Evolutionary conservation across 441 rosid genomes (phyloP), one percentile per base, ranked within the genome.

Genomic region (Gossypium trilobum): DNA sequence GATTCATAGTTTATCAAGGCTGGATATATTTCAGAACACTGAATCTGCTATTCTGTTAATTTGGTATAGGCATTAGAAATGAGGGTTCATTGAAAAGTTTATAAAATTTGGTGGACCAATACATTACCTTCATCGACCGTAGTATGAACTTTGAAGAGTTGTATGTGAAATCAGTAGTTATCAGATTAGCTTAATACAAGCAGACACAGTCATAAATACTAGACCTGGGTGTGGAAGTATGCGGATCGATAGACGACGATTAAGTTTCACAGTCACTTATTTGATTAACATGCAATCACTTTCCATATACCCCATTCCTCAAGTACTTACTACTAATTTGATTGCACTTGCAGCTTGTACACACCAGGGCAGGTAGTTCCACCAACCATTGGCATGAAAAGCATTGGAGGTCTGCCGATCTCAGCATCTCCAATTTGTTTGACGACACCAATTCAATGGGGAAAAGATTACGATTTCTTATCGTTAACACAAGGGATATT

Each of bases 401-500:
- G 62, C 27, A 66, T 75, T 0, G 59, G 69, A 55, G 69, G 73
- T 2, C 57, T 59, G 77, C 77, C 78, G 50, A 61, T 80, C 17
- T 36, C 72, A 23, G 36, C 80, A 17, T 61, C 72, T 31, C 77
- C 85, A 0, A 70, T 70, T 22, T 55, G 76, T 8, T 58, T 75
- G 6, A 29, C 61, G 22, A 62, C 81, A 50, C 82, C 79, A 1
- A 23, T 82, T 31, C 87, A 79, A 13, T 77, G 80, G 0, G 82
- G 81, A 52, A 81, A 71, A 58, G 80, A 85, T 56, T 79, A 79
- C 29, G 88, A 86, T 74, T 81, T 87, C 66, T 85, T 87, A 14
- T 81, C 76, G 2, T 77, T 86, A 67, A 79, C 84, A 0, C 87
- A 75, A 75, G 88, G 87, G 67, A 83, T 84, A 83, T 81, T 78